phyloP scores from a whole-genome alignment of 2,329 filamentous ascomycete genomes.

The Phoma herbarum region DNA sequence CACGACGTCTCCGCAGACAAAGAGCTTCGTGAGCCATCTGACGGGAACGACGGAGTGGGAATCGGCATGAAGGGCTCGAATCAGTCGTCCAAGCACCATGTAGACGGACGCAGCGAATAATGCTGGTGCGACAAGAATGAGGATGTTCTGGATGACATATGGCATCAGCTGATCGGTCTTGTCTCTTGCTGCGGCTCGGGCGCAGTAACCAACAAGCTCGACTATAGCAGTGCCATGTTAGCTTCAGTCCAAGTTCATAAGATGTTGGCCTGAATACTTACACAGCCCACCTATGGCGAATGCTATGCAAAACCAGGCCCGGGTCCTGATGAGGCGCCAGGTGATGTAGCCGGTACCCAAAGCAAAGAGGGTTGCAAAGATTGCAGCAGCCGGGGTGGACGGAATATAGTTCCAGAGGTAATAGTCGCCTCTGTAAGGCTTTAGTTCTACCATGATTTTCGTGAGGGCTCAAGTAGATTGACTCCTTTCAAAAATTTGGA shows the following conservation, averaged over 20 bases:
- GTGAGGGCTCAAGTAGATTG: too few species aligned
- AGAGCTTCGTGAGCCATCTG: conserved; percentile 55
- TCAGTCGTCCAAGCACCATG: conserved; percentile 58
- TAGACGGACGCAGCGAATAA: conserved; percentile 59
- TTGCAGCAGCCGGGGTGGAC: conserved; percentile 55
- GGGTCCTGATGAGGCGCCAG: conserved; percentile 51
- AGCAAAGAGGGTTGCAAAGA: conserved; percentile 53
- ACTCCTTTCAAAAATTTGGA: too few species aligned
- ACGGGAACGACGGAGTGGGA: conserved; percentile 48
- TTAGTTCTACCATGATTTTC: background rate
- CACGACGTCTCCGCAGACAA: conserved; percentile 57
- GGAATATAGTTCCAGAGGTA: conserved; percentile 48
- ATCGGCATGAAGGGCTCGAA: conserved; percentile 50
- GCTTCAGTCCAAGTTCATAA: background rate
- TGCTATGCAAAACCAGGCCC: conserved; percentile 60
- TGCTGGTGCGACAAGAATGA: conserved; percentile 57
- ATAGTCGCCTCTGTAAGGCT: background rate
- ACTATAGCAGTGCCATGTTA: conserved; percentile 50
- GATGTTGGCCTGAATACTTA: conserved; percentile 39
- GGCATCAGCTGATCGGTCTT: conserved; percentile 42
- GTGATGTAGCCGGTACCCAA: conserved; percentile 44
- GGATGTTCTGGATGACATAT: conserved; percentile 54
- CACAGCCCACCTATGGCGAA: conserved; percentile 61
- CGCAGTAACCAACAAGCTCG: conserved; percentile 61
- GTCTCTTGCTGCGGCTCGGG: conserved; percentile 48